Conservation (phyloP, 2,329 filamentous ascomycete species). For the Phialophora macrospora region DNA sequence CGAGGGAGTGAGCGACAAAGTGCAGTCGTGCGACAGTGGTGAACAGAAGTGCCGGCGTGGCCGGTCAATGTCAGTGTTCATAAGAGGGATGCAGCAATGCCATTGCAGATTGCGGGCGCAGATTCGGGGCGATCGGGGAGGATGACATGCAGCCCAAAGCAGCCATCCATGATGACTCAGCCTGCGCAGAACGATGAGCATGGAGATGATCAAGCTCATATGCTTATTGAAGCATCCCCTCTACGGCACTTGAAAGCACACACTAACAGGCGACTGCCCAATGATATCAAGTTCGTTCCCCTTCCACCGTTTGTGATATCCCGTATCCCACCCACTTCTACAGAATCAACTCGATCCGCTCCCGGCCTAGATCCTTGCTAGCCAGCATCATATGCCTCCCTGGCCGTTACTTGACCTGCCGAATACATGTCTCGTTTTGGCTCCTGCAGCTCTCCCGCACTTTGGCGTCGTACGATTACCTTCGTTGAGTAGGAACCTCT, state of each 20-base stretch:
- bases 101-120: slow-evolving; percentile 5
- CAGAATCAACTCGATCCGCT: not conserved
- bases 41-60: slow-evolving; percentile 16
- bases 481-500: not conserved
- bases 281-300: not conserved
- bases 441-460: not conserved
- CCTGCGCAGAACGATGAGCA: slow-evolving; percentile 15
- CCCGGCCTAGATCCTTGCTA: not conserved
- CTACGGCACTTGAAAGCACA: not conserved
- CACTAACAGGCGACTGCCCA: not conserved
- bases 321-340: not conserved
- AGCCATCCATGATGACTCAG: slow-evolving; percentile 30
- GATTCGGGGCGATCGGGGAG: not conserved
- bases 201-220: slow-evolving; percentile 19
- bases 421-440: not conserved
- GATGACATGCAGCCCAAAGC: slow-evolving; percentile 12
- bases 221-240: slow-evolving; percentile 19
- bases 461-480: not conserved
- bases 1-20: not conserved
- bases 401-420: not conserved
- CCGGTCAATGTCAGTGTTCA: slow-evolving; percentile 19
- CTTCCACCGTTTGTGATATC: not conserved
- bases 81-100: slow-evolving; percentile 7
- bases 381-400: not conserved
- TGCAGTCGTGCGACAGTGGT: slow-evolving; percentile 10